Conservation (phyloP, 768 basidiomycete genomes). For the Boletus barrowsii region DNA sequence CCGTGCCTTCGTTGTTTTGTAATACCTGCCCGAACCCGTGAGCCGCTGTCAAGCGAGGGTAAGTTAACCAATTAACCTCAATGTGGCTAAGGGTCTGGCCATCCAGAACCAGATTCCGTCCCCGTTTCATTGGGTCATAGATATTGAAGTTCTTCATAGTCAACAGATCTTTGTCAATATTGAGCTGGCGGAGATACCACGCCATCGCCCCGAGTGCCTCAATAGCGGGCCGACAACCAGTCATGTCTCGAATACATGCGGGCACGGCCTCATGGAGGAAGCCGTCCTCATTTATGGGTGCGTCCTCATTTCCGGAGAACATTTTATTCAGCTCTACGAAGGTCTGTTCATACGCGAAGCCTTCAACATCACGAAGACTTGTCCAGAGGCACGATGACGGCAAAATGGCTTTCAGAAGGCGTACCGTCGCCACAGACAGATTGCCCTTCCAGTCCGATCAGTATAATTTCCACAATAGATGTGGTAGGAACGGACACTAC, state of each 20-base stretch:
- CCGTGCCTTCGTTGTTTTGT: constrained; percentile 89
- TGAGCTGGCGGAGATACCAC: constrained; percentile 91
- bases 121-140: constrained; percentile 91
- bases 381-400: constrained; percentile 88
- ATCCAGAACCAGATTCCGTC: constrained; percentile 83
- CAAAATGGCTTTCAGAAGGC: constrained; percentile 77
- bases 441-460: constrained; percentile 57
- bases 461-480: background rate
- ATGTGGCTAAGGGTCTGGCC: constrained; percentile 95
- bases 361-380: constrained; percentile 77
- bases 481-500: constrained; percentile 35
- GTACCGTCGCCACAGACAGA: constrained; percentile 76
- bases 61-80: constrained; percentile 53
- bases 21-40: constrained; percentile 53
- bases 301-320: constrained; percentile 49
- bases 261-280: constrained; percentile 47
- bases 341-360: constrained; percentile 71
- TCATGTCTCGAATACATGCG: constrained; percentile 71
- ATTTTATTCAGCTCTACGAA: constrained; percentile 64
- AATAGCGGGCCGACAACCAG: constrained; percentile 61
- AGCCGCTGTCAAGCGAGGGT: background rate
- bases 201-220: constrained; percentile 90
- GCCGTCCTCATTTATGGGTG: constrained; percentile 46
- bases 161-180: constrained; percentile 93
- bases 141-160: constrained; percentile 97